phyloP scores from a whole-genome alignment of 805 yeast species.

The Ogataea zsoltii region DNA sequence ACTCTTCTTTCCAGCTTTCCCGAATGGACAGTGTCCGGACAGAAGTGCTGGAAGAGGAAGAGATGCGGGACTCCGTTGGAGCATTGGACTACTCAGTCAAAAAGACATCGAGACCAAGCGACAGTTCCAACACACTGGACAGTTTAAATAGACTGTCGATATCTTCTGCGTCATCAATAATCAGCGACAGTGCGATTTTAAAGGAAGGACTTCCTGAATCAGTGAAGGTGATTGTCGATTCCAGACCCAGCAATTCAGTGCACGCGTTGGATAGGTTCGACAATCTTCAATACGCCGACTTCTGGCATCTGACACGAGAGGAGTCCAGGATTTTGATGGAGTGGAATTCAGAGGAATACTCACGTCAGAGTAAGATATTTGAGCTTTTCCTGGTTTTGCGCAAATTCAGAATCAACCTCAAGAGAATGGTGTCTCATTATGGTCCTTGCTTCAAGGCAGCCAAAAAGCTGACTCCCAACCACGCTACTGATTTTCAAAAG shows the following conservation, averaged over 20 bases:
- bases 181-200: slow-evolving; percentile 10
- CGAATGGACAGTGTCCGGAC: background rate
- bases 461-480: slow-evolving; percentile 20
- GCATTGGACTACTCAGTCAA: slow-evolving; percentile 12
- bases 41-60: slow-evolving; percentile 11
- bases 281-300: slow-evolving; percentile 27
- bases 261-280: slow-evolving; percentile 27
- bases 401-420: slow-evolving; percentile 28
- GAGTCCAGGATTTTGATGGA: slow-evolving; percentile 22
- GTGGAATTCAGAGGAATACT: slow-evolving; percentile 31
- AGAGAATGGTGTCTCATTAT: slow-evolving; percentile 29
- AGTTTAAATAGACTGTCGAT: slow-evolving; percentile 3
- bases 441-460: slow-evolving; percentile 28
- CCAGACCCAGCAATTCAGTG: slow-evolving; percentile 26
- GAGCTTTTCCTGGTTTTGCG: slow-evolving; percentile 29
- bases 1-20: background rate
- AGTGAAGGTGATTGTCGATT: slow-evolving; percentile 27
- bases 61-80: slow-evolving; percentile 14
- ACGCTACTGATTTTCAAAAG: slow-evolving; percentile 25
- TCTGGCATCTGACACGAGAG: slow-evolving; percentile 30
- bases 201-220: slow-evolving; percentile 21
- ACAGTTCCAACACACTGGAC: slow-evolving; percentile 4
- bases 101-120: slow-evolving; percentile 9
- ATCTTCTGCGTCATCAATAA: slow-evolving; percentile 5
- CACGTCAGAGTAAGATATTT: slow-evolving; percentile 32